phyloP scores from a whole-genome alignment of 768 basidiomycete species.

The Psilocybe sp. region DNA sequence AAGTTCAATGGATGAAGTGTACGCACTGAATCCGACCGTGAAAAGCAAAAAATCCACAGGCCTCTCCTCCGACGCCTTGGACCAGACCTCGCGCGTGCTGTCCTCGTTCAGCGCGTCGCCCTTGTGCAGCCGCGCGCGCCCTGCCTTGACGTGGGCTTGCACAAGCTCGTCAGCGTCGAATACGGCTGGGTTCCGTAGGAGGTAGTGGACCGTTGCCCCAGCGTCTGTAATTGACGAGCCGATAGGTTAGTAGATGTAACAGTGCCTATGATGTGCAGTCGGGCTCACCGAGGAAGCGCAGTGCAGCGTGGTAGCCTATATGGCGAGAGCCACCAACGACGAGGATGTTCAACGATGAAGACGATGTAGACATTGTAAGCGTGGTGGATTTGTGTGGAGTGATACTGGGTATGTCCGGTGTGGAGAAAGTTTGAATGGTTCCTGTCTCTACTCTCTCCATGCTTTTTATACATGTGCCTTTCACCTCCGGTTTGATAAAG shows the following conservation, averaged over 20 bases:
- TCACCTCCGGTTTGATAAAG: too few species aligned
- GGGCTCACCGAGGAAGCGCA: conserved; percentile 44
- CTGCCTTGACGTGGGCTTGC: conserved; percentile 43
- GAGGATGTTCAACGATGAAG: conserved; percentile 33
- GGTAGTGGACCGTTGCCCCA: conserved; percentile 58
- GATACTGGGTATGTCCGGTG: too few species aligned
- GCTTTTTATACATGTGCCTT: too few species aligned
- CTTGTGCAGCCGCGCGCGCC: conserved; percentile 49
- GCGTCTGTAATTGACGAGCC: conserved; percentile 30
- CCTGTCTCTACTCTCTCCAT: too few species aligned
- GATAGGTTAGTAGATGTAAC: neutral
- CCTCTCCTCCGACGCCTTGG: conserved; percentile 31
- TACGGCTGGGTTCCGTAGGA: conserved; percentile 45
- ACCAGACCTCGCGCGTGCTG: conserved; percentile 51
- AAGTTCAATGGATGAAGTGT: neutral
- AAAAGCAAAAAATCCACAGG: conserved; percentile 54
- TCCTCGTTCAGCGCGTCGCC: conserved; percentile 55
- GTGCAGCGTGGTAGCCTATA: conserved; percentile 48
- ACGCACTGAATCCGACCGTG: conserved; percentile 50
- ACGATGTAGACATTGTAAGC: too few species aligned
- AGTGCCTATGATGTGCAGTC: neutral
- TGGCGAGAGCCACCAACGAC: conserved; percentile 54
- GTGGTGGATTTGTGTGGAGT: too few species aligned
- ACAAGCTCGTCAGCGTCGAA: conserved; percentile 53
- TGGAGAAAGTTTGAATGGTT: too few species aligned